Evolutionary conservation across 768 basidiomycete species (phyloP).

Genomic region (Xerocomellus amylosporus): DNA sequence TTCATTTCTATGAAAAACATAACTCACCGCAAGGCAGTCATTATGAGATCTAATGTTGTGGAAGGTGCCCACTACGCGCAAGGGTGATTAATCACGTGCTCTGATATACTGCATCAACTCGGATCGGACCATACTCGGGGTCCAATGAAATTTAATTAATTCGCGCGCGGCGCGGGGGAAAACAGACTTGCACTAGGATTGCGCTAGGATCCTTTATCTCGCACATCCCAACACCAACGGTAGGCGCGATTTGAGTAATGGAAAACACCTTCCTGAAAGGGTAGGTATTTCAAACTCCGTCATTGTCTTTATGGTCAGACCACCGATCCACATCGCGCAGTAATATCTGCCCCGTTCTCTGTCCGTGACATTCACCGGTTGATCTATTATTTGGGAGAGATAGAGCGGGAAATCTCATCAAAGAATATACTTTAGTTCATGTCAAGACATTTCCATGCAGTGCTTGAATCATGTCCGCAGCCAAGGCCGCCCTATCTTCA

Average conservation of each 20-base stretch:
- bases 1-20: neutral
- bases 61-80: too few species aligned
- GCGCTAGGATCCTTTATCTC: too few species aligned
- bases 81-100: slow-evolving; percentile 16
- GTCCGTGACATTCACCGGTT: neutral
- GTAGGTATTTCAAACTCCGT: too few species aligned
- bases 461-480: neutral
- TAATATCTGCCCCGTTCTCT: neutral
- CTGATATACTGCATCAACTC: neutral
- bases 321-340: too few species aligned
- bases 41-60: slow-evolving; percentile 10
- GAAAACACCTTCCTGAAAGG: too few species aligned
- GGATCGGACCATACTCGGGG: too few species aligned
- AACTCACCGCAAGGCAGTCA: slow-evolving; percentile 41
- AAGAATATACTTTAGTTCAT: neutral
- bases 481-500: neutral
- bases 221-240: too few species aligned
- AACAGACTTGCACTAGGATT: too few species aligned
- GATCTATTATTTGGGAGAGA: neutral
- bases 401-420: neutral
- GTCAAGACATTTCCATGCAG: neutral
- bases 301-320: too few species aligned
- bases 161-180: too few species aligned
- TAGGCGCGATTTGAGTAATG: too few species aligned
- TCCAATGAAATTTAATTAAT: too few species aligned